Evolutionary conservation across 108 stramenopile genomes (phyloP).

Genomic region (Craspedostauros australis): DNA sequence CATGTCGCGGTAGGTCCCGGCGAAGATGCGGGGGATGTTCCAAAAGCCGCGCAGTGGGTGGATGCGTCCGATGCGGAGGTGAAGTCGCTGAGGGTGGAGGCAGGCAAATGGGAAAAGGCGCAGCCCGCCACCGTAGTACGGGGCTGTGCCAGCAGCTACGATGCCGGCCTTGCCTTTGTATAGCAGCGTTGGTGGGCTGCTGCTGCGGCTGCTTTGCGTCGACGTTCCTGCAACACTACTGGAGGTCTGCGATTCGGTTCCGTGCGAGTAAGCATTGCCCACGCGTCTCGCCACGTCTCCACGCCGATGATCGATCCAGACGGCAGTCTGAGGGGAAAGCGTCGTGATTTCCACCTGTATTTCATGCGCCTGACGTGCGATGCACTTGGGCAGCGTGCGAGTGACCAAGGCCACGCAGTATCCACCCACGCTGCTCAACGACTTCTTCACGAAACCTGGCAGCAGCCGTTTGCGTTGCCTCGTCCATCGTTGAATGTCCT

Average conservation of each 20-base stretch:
- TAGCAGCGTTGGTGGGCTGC: slow-evolving; percentile 9
- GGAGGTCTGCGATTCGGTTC: no score
- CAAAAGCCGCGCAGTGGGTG: slow-evolving; percentile 49
- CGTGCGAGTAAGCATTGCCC: background rate
- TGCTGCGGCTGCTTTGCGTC: background rate
- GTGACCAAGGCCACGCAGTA: slow-evolving; percentile 58
- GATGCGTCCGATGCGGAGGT: slow-evolving; percentile 58
- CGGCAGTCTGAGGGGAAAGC: slow-evolving; percentile 23
- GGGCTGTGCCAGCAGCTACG: slow-evolving; percentile 48
- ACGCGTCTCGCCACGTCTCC: slow-evolving; percentile 41
- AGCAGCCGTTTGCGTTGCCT: slow-evolving; percentile 4
- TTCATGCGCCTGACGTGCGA: slow-evolving; percentile 30
- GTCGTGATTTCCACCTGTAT: slow-evolving; percentile 43
- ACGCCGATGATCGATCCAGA: slow-evolving; percentile 73
- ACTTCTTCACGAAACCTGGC: slow-evolving; percentile 21
- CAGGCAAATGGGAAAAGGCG: slow-evolving; percentile 66
- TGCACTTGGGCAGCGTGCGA: slow-evolving; percentile 49
- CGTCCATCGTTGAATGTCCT: slow-evolving; percentile 51
- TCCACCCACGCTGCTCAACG: slow-evolving; percentile 43
- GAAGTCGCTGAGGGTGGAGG: slow-evolving; percentile 26
- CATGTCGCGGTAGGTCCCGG: slow-evolving; percentile 50
- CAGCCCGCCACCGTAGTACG: slow-evolving; percentile 68
- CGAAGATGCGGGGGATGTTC: slow-evolving; percentile 58
- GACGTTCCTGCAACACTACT: background rate
- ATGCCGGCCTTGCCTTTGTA: slow-evolving; percentile 60